Base-by-base conservation (phyloP, 2,329 filamentous ascomycete genomes). In the Sporothrix dimorphospora region DNA sequence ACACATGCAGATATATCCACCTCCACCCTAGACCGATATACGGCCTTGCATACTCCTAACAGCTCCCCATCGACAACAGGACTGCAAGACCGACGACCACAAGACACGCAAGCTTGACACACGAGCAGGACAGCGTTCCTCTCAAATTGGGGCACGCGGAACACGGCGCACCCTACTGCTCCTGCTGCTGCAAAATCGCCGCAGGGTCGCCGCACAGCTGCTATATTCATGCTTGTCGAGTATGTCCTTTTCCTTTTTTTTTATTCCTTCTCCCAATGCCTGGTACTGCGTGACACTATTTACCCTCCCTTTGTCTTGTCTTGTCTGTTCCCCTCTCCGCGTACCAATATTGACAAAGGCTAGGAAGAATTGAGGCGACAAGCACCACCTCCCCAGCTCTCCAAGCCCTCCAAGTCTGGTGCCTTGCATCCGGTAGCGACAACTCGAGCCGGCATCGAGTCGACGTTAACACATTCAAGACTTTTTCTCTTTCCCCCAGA, bases 291-390 rank as follows among this genome's bases (percentile, higher is more conserved):
- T 51, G 30, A 16, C 51, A 57, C 21, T n/a, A 1, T 24, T 68
- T 34, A 14, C n/a, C 24, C 38, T 45, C 1, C 19, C 34, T 38
- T 34, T 19, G 34, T 24, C 19, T 34, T n/a, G 30, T 38, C 55
- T 21, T 42, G 19, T 40, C 61, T 19, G 19, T 47, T 11, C 40
- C 40, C 40, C 21, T 47, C 38, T 19, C 24, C 61, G 61, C 40
- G 8, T 65, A 12, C 61, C 47, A 53, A 53, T 53, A 53, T 68
- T 53, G 47, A 27, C 59, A 71, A 65, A 59, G 24, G 57, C 69
- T 71, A 71, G 69, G 69, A 71, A 71, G 55, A 65, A 71, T 71
- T 65, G 69, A 63, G 69, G 69, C 69, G 69, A 57, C 61, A 65
- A 63, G 2, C 14, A 63, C 57, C 57, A 63, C 57, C 53, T 57